These are phyloP conservation scores for Amanita thiersii DNA, from an alignment of 768 basidiomycete species.

Conservation along the genomic window DNA sequence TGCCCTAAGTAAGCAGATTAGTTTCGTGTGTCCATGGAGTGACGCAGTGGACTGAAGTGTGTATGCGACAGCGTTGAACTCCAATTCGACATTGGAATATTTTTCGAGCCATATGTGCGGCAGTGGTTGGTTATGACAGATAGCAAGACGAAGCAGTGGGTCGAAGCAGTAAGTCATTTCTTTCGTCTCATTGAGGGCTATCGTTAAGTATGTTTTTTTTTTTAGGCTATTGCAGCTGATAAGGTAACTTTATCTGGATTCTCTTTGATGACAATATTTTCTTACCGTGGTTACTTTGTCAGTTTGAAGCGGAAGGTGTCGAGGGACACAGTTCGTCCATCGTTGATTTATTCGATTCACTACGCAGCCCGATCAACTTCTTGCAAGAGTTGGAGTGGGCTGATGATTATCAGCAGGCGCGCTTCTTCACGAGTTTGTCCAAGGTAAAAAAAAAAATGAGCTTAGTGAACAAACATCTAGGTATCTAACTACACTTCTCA, in stretches of 20 bases:
- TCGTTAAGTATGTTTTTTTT: constrained; percentile 7
- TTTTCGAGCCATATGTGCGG: constrained; percentile 84
- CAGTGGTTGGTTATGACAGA: constrained; percentile 89
- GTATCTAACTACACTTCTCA: constrained; percentile 18
- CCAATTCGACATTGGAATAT: constrained; percentile 61
- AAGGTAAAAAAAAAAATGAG: constrained; percentile 44
- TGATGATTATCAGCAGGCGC: constrained; percentile 80
- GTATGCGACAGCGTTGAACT: constrained; percentile 36
- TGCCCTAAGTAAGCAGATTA: constrained; percentile 54
- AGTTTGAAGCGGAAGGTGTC: constrained; percentile 73
- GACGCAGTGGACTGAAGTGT: too few species aligned
- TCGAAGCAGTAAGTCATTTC: constrained; percentile 62
- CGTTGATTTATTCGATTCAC: constrained; percentile 90
- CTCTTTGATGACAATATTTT: background rate
- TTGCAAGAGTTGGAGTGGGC: constrained; percentile 89
- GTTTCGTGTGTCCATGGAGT: background rate
- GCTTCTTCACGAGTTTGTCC: constrained; percentile 83
- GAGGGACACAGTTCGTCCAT: constrained; percentile 96
- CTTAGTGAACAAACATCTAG: background rate
- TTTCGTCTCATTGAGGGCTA: background rate
- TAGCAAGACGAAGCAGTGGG: constrained; percentile 89
- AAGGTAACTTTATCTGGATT: constrained; percentile 38
- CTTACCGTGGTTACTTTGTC: background rate
- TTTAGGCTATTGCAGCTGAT: constrained; percentile 74
- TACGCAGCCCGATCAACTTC: constrained; percentile 85